phyloP scores from a whole-genome alignment of 176 grass and related monocot genomes.

The Carex littledalei region DNA sequence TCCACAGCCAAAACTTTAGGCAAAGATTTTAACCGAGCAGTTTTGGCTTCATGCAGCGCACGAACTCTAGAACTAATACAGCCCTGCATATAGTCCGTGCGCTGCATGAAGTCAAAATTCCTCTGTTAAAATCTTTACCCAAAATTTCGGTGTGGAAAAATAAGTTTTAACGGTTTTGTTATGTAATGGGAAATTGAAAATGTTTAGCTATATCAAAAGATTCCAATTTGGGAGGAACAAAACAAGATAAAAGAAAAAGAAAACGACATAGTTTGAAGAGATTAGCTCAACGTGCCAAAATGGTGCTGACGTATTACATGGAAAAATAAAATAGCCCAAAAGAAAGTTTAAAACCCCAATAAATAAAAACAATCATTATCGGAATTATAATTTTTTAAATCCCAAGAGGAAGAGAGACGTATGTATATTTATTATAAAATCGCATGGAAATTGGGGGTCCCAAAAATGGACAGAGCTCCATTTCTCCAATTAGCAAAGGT shows the following conservation, averaged over 20 bases:
- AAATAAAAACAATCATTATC: conserved; percentile 5
- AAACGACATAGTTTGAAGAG: not conserved
- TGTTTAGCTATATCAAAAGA: not conserved
- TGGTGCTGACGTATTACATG: not conserved
- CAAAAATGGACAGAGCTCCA: conserved; percentile 16
- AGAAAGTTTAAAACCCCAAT: not conserved
- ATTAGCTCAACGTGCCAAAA: not conserved
- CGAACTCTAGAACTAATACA: too few relatives aligned
- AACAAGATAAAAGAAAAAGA: not conserved
- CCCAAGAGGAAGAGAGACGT: not conserved
- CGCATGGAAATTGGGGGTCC: conserved; percentile 18
- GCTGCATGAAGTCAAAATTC: too few relatives aligned
- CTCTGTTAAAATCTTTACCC: not conserved
- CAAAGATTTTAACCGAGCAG: too few relatives aligned
- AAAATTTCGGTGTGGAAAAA: not conserved
- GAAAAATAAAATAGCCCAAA: not conserved
- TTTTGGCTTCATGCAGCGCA: too few relatives aligned
- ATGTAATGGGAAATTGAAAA: not conserved
- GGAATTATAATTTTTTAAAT: conserved; percentile 30
- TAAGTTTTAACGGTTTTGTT: not conserved
- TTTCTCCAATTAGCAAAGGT: conserved; percentile 45
- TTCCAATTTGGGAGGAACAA: not conserved
- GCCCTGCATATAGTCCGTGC: too few relatives aligned
- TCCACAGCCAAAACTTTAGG: too few relatives aligned
- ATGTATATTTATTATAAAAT: not conserved